These are phyloP conservation scores for Candida anutae DNA, from an alignment of 1,139 yeast species.

Conservation along the genomic window DNA sequence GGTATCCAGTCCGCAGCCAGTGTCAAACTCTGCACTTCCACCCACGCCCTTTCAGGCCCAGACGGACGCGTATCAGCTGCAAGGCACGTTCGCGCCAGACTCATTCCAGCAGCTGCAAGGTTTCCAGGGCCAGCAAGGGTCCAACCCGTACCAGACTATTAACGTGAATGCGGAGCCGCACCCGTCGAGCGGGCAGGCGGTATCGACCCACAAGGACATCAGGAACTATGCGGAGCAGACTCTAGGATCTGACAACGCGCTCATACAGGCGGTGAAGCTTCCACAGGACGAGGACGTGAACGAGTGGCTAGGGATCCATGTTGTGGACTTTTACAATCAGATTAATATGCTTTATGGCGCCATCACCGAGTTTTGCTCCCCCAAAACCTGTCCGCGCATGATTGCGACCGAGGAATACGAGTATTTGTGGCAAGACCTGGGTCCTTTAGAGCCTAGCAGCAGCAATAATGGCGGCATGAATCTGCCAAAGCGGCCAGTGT, in stretches of 20 bases:
- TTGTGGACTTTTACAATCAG: conserved; percentile 87
- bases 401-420: conserved; percentile 96
- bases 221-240: conserved; percentile 91
- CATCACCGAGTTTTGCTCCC: conserved; percentile 93
- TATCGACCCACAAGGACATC: conserved; percentile 60
- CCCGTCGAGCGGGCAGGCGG: conserved; percentile 19
- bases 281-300: conserved; percentile 89
- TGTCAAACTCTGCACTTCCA: conserved; percentile 28
- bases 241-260: conserved; percentile 82
- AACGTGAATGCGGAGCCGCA: too few relatives aligned
- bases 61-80: conserved; percentile 8
- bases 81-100: too few relatives aligned
- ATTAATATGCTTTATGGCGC: conserved; percentile 95
- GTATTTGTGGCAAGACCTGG: conserved; percentile 85
- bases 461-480: conserved; percentile 30
- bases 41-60: conserved; percentile 21
- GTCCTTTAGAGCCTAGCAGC: conserved; percentile 31
- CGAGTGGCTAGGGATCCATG: conserved; percentile 96
- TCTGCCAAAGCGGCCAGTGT: conserved; percentile 41
- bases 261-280: conserved; percentile 85
- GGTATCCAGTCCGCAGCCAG: conserved; percentile 34
- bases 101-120: conserved; percentile 5
- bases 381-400: conserved; percentile 89
- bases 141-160: conserved; percentile 13
- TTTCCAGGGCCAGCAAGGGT: too few relatives aligned